Evolutionary conservation across 2,329 filamentous ascomycete genomes (phyloP), one percentile per base, ranked within the genome.

Genomic region (Aureobasidium zeae): DNA sequence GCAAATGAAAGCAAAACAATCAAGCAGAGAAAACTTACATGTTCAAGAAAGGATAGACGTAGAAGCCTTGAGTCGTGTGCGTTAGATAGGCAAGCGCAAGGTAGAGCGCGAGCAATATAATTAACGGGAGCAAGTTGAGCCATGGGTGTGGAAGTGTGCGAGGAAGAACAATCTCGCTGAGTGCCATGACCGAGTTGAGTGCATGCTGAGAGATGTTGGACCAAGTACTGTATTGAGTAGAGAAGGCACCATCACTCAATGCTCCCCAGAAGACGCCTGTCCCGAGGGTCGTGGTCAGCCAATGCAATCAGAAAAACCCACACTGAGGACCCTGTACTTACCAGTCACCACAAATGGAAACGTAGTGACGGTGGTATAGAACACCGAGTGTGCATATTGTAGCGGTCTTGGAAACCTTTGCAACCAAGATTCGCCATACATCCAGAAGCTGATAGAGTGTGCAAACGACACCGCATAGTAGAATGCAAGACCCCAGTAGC

Each of bases 401-500:
- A 66, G 48, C 17, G 51, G 48, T 11, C 53, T 21, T 4, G 61
- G 60, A 63, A 64, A 67, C 12, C 57, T 53, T 5, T 57, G 53
- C 20, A 68, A 51, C 17, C 68, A 53, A 31, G 62, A 57, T 4
- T 63, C 53, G 2, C 49, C 56, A 2, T 57, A 60, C 9, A 60
- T 45, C 56, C 59, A 63, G 64, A 89, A 91, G 35, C 70, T 72
- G 41, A 76, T 65, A 5, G 83, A 86, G 66, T 93, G 85, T 13
- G 76, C 49, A 13, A 81, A 70, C 1, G 81, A 71, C 55, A 80
- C 66, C 45, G 79, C 69, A 59, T 81, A 81, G 69, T 93, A 94
- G 65, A 88, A 89, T 17, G 75, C 79, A 25, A 89, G 65, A 2
- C 84, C 84, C 83, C 83, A 91, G 70, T 81, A 91, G 8, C 82